phyloP scores from a whole-genome alignment of 257 asterid genomes.

The Nicotiana attenuata region DNA sequence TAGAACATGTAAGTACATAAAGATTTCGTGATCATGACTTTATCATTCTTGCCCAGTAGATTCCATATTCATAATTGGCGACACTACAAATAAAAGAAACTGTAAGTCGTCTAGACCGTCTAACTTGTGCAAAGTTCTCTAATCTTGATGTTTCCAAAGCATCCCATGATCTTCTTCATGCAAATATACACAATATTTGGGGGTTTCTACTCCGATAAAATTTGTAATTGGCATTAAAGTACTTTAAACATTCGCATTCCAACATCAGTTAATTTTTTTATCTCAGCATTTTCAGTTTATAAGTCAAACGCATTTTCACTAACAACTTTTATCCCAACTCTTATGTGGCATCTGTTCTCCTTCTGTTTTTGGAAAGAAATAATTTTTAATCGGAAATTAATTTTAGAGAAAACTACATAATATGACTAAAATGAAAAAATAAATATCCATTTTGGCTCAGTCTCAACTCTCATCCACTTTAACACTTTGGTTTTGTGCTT shows the following conservation, averaged over 20 bases:
- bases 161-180: constrained; percentile 97
- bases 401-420: too few species aligned
- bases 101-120: too few species aligned
- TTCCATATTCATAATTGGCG: constrained; percentile 93
- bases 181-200: constrained; percentile 89
- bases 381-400: too few species aligned
- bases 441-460: too few species aligned
- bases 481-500: neutral
- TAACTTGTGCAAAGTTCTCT: too few species aligned
- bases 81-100: constrained; percentile 92
- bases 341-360: too few species aligned
- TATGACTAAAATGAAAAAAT: too few species aligned
- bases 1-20: neutral
- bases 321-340: too few species aligned
- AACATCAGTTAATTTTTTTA: constrained; percentile 23
- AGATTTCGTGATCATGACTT: neutral
- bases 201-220: constrained; percentile 90
- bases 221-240: constrained; percentile 85
- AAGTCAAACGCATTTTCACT: neutral
- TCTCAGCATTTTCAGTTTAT: constrained; percentile 10
- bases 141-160: constrained; percentile 97
- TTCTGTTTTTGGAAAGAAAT: too few species aligned
- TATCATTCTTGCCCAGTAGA: constrained; percentile 67
- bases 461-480: too few species aligned
- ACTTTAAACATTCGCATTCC: constrained; percentile 96